Percentiles rank a stretch among this genome's conserved stretches.
These are phyloP conservation scores for Coniochaeta sp. DNA, from an alignment of 2,329 filamentous ascomycete genomes.

Conservation along the genomic window DNA sequence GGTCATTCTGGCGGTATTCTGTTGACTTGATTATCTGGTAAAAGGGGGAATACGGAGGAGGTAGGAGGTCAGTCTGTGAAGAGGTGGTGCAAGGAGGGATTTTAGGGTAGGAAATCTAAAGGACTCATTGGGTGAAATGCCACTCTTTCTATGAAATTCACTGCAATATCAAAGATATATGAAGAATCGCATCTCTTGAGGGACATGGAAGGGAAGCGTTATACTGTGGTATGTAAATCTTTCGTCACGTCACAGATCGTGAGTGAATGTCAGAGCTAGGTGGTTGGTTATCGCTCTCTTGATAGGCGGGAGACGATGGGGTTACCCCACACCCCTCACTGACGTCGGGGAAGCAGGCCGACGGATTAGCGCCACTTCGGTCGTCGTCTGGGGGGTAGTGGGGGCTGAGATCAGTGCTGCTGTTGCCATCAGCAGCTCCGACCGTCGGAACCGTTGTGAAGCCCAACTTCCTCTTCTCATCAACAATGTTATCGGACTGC, in stretches of 20 bases:
- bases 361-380: background rate
- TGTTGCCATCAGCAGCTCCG: too few relatives aligned
- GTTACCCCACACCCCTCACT: conserved; percentile 1
- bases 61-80: background rate
- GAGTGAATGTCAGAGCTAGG: background rate
- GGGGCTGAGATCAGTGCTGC: too few relatives aligned
- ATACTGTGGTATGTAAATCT: background rate
- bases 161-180: background rate
- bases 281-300: background rate
- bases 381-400: background rate
- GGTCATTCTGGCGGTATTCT: conserved; percentile 26
- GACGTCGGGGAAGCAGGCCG: conserved; percentile 1
- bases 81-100: background rate
- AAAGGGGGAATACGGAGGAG: background rate
- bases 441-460: too few relatives aligned
- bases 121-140: background rate
- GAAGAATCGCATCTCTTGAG: background rate
- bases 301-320: background rate
- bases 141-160: background rate
- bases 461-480: background rate
- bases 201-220: too few relatives aligned
- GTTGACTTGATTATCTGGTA: too few relatives aligned
- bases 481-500: background rate
- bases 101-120: background rate
- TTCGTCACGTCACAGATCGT: background rate